Percentiles rank a stretch among this genome's conserved stretches.
These are phyloP conservation scores for Edaphochlamys debaryana DNA, from an alignment of 139 green algal genomes.

Conservation along the genomic window DNA sequence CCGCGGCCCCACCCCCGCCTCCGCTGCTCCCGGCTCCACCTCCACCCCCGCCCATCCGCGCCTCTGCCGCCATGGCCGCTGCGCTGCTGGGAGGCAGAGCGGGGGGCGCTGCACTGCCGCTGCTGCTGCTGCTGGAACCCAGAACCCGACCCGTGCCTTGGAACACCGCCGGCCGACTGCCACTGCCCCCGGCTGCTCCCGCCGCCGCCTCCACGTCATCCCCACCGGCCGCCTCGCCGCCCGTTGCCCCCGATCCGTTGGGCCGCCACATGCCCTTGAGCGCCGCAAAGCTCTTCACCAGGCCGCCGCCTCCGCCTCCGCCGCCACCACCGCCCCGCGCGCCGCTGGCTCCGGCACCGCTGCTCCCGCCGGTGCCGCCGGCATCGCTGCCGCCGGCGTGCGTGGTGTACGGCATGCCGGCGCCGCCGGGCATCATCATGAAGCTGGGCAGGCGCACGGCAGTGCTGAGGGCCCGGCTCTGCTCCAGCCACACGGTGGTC, in stretches of 20 bases:
- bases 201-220: not conserved
- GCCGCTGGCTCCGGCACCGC: not conserved
- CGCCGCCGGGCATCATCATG: slow-evolving; percentile 8
- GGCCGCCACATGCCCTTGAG: no score
- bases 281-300: not conserved
- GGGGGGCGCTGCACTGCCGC: not conserved
- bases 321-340: not conserved
- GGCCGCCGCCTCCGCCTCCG: not conserved
- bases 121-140: not conserved
- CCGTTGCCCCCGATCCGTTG: not conserved
- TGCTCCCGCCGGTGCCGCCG: not conserved
- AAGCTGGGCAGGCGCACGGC: not conserved
- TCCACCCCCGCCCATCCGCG: not conserved
- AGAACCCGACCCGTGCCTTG: slow-evolving; percentile 4
- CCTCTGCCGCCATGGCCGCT: slow-evolving; percentile 34
- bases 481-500: slow-evolving; percentile 41
- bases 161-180: not conserved
- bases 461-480: not conserved
- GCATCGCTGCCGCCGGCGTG: not conserved
- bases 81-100: not conserved
- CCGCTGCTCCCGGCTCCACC: not conserved
- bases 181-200: not conserved
- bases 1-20: no score
- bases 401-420: slow-evolving; percentile 18
- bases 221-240: not conserved